These are phyloP conservation scores for Hypholoma sublateritium DNA, from an alignment of 768 basidiomycete genomes.

Conservation along the genomic window DNA sequence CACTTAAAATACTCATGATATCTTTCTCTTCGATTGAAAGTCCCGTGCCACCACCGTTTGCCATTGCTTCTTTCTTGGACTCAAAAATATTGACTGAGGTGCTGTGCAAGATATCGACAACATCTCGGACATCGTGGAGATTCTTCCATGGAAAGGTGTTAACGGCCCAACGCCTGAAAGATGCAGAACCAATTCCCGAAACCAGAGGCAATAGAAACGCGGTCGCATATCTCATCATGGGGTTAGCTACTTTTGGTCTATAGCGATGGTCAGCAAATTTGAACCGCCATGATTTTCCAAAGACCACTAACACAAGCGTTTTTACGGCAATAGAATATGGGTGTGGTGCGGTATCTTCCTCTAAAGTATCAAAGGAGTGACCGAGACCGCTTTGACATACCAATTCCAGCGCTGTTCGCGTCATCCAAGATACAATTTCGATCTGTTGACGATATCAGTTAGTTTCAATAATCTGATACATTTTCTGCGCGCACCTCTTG, in stretches of 20 bases:
- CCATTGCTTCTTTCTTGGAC: constrained; percentile 33
- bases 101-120: constrained; percentile 33
- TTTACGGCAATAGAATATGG: constrained; percentile 32
- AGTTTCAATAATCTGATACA: neutral
- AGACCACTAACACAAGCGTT: constrained; percentile 25
- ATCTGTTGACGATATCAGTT: neutral
- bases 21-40: constrained; percentile 40
- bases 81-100: constrained; percentile 37
- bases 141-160: constrained; percentile 30
- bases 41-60: constrained; percentile 32
- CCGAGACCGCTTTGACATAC: constrained; percentile 50
- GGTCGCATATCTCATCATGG: constrained; percentile 13
- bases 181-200: constrained; percentile 6
- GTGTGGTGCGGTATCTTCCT: constrained; percentile 26
- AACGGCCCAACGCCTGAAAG: constrained; percentile 32
- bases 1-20: constrained; percentile 46
- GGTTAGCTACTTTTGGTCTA: constrained; percentile 13
- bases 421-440: constrained; percentile 20
- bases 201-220: constrained; percentile 11
- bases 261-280: neutral
- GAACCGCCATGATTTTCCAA: neutral
- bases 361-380: constrained; percentile 39
- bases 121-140: constrained; percentile 27
- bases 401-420: constrained; percentile 47
- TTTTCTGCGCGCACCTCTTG: constrained; percentile 6